Base-by-base conservation (phyloP, 805 yeast genomes). In the Teunomyces atbi region DNA sequence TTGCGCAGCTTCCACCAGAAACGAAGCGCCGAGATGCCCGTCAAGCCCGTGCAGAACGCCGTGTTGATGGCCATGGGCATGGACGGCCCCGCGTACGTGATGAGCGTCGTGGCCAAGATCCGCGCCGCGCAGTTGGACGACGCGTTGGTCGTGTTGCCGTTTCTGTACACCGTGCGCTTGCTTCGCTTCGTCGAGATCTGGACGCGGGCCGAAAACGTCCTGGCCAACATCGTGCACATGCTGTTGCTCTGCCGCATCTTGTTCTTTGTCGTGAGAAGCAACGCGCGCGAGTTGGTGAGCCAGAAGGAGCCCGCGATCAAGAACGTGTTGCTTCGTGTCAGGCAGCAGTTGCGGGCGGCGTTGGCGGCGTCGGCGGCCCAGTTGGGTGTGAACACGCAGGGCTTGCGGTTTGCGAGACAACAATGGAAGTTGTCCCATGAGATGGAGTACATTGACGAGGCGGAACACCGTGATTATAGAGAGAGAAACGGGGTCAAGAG, bases 121-220 rank as follows among this genome's bases (percentile, higher is more conserved):
- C 85, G 78, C 56, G 81, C 96, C 0, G 78, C 95, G 0, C 96
- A 92, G 58, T 69, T 94, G 29, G 97, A 92, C 57, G 99, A 94
- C 66, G 96, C 98, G 1, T 74, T 94, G 45, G 68, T 94, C 40
- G 96, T 94, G 1, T 73, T 94, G 45, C 97, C 99, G 27, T 91
- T 92, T 59, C 89, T 96, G 8, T 86, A 84, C 65, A 84, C 91
- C 2, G 62, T 83, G 46, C 80, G 79, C 53, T 74, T 94, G 42
- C 74, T 94, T 51, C 76, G 75, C 54, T 86, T 90, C 56, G 80
- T 94, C 45, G 84, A 82, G 52, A 74, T 80, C 23, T 91, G 96
- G 89, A 80, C 94, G 32, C 60, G 61, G 45, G 65, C 71, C 43
- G 69, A 69, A 21, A 54, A 66, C 46, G 53, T 65, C 36, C 64